Evolutionary conservation across 192 early-diverging fungal genomes (phyloP), one percentile per base, ranked within the genome.

Genomic region (Mortierella claussenii): DNA sequence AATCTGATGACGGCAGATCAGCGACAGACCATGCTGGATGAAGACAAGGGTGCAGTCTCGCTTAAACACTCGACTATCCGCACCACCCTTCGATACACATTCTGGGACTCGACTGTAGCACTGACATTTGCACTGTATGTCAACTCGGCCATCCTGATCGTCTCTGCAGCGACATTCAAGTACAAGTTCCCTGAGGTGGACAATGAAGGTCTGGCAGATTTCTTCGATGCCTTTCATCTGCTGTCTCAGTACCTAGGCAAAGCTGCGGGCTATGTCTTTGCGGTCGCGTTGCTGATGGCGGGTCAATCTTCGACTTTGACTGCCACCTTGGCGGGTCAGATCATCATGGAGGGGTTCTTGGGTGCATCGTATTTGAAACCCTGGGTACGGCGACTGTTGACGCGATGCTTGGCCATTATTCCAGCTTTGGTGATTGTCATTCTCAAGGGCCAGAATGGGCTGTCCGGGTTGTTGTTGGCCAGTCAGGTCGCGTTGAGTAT

Each of bases 291-390:
- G 24, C 74, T 95, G 50, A 85, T 87, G 67, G 82, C 92, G 15
- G 94, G 94, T 21, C 92, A 94, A 71, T 85, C 80, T 17, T 89
- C 88, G 9, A 92, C 93, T 10, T 81, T 95, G 28, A 94, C 94
- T 1, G 94, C 91, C 0, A 95, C 94, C n/a, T 71, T 95, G 68
- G 93, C 93, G 9, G 94, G 93, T 20, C 92, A 94, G 73, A 89
- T 94, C 47, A 84, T 93, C 28, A 94, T 94, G 90, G 85, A 87
- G 30, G 92, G 92, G 3, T 95, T 94, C 65, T 70, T 94, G 53
- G 90, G 86, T 13, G 59, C 80, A 40, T 76, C 83, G 40, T 76
- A 76, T 9, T 50, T 87, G 11, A 81, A 81, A 3, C 89, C 94
- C 2, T 92, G 90, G 89, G 51, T 89, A 1, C 85, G 92, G 26